phyloP scores from a whole-genome alignment of 306 rosid species.

The Dalbergia oliveri region DNA sequence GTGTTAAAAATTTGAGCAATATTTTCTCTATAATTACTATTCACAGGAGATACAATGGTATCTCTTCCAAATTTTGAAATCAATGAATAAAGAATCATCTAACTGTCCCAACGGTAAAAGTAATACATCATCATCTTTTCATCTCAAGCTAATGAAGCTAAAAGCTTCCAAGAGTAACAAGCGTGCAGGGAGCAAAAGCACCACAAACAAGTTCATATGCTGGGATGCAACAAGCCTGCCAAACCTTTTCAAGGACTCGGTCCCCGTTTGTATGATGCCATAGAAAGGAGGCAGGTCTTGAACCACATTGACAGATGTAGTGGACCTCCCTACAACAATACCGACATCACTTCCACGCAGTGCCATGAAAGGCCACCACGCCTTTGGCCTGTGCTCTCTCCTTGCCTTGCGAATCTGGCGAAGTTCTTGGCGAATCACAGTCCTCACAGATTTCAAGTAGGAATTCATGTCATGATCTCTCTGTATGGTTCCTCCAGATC shows the following conservation, averaged over 20 bases:
- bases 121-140: background rate
- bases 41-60: background rate
- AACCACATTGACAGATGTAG: constrained; percentile 41
- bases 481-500: constrained; percentile 72
- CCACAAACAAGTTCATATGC: constrained; percentile 64
- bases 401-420: constrained; percentile 62
- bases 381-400: constrained; percentile 70
- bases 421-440: constrained; percentile 82
- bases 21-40: background rate
- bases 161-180: constrained; percentile 59
- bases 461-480: constrained; percentile 87
- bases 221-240: constrained; percentile 60
- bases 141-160: constrained; percentile 50
- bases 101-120: constrained; percentile 21
- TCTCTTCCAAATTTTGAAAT: constrained; percentile 32
- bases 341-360: constrained; percentile 49
- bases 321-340: constrained; percentile 60
- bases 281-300: constrained; percentile 53
- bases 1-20: background rate
- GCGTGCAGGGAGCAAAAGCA: constrained; percentile 68
- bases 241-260: constrained; percentile 60
- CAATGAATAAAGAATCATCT: constrained; percentile 66
- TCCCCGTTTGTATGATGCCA: constrained; percentile 55
- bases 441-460: constrained; percentile 63
- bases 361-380: constrained; percentile 78